Evolutionary conservation across 345 rosid species (phyloP).

Genomic region (Moringa oleifera): DNA sequence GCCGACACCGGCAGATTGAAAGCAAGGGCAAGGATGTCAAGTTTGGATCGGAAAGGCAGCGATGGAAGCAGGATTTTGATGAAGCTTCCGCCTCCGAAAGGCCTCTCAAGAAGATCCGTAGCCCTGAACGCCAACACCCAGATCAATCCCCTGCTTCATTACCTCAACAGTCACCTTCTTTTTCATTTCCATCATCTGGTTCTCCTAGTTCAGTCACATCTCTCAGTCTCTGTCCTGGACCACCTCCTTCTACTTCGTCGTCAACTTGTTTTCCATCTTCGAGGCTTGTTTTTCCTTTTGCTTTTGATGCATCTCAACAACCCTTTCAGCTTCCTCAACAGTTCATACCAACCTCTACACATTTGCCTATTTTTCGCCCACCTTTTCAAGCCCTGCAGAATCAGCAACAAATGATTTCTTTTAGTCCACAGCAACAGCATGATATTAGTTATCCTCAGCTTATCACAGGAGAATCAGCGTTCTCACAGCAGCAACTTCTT

Average conservation of each 20-base stretch:
- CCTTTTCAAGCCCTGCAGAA: constrained; percentile 24
- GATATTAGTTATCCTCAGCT: constrained; percentile 26
- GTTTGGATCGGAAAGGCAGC: constrained; percentile 32
- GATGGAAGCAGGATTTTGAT: constrained; percentile 48
- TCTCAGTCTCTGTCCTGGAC: constrained; percentile 11
- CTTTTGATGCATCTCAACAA: constrained; percentile 36
- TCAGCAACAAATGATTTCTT: constrained; percentile 76
- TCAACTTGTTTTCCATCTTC: constrained; percentile 24
- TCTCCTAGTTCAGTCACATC: constrained; percentile 14
- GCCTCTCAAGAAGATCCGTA: constrained; percentile 60
- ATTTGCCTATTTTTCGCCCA: constrained; percentile 22
- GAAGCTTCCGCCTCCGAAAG: constrained; percentile 49
- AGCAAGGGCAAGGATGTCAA: constrained; percentile 29
- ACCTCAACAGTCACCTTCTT: constrained; percentile 12
- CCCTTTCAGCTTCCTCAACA: constrained; percentile 39
- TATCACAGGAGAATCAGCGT: constrained; percentile 24
- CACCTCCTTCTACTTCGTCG: constrained; percentile 20
- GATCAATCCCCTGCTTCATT: constrained; percentile 21
- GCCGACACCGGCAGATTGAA: constrained; percentile 27
- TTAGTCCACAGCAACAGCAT: constrained; percentile 43
- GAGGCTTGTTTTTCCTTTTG: constrained; percentile 45
- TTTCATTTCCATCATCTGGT: constrained; percentile 21
- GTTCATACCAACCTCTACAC: constrained; percentile 16
- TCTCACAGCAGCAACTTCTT: constrained; percentile 46
- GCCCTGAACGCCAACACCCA: constrained; percentile 45